Percentiles rank a stretch among this genome's conserved stretches.
Conservation (phyloP, 129 eudicot species). For the Logfia minima region DNA sequence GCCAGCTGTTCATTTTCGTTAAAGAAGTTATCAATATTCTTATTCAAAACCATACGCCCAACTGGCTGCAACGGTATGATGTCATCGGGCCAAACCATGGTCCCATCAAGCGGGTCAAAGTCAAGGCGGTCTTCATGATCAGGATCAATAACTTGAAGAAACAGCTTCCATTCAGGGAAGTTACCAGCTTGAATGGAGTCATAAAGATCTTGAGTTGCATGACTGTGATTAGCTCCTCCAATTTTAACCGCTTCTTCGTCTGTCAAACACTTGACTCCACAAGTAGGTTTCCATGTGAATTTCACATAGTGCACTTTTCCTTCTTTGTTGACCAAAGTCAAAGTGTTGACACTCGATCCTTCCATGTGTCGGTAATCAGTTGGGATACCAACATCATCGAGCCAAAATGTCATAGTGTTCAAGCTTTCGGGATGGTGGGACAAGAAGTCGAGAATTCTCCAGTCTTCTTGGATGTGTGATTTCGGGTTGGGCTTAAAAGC, state of each 20-base stretch:
- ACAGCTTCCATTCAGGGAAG: constrained; percentile 73
- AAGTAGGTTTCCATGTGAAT: constrained; percentile 82
- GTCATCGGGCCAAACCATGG: constrained; percentile 84
- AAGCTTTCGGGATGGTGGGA: constrained; percentile 85
- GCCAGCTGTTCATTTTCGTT: constrained; percentile 76
- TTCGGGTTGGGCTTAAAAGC: constrained; percentile 84
- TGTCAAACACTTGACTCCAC: constrained; percentile 64
- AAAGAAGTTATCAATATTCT: constrained; percentile 80
- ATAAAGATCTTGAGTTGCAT: constrained; percentile 79
- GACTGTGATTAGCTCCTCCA: constrained; percentile 80
- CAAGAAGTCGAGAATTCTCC: constrained; percentile 79
- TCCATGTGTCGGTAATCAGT: constrained; percentile 81
- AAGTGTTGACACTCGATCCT: constrained; percentile 71
- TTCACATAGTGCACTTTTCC: constrained; percentile 71
- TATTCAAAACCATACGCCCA: constrained; percentile 75
- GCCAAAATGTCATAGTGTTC: constrained; percentile 70
- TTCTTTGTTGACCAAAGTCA: constrained; percentile 59
- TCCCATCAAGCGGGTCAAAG: constrained; percentile 78
- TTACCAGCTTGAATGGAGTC: constrained; percentile 77
- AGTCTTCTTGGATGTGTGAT: constrained; percentile 79
- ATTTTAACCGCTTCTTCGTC: constrained; percentile 65
- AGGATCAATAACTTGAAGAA: constrained; percentile 65
- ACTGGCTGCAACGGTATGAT: constrained; percentile 75
- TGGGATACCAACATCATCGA: constrained; percentile 76
- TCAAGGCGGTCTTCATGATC: constrained; percentile 73